A percentile compares a stretch with the other conserved stretches of the same genome.
Conservation (phyloP, 2,329 filamentous ascomycete genomes). For the Leptographium procerum region DNA sequence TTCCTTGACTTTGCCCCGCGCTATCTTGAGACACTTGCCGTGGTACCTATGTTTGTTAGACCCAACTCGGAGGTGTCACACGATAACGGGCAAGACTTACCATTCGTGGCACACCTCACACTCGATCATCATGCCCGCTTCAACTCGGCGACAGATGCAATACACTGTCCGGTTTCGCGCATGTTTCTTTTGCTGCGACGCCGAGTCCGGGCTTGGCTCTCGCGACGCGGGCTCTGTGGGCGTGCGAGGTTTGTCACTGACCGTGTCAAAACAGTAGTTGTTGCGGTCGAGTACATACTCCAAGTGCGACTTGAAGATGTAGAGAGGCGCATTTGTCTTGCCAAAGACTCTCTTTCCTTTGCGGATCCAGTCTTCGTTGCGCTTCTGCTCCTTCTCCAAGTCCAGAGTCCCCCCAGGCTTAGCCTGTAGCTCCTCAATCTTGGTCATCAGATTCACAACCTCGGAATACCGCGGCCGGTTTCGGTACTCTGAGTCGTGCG, state of each 20-base stretch:
- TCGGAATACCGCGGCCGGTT: constrained; percentile 80
- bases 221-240: constrained; percentile 88
- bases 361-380: constrained; percentile 98
- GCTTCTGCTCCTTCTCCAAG: constrained; percentile 84
- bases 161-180: constrained; percentile 69
- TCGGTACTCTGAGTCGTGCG: constrained; percentile 60
- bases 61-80: neutral
- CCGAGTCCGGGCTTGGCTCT: constrained; percentile 52
- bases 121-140: constrained; percentile 99
- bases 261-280: constrained; percentile 78
- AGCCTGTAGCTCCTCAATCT: constrained; percentile 78
- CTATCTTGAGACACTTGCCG: constrained; percentile 95
- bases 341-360: constrained; percentile 96
- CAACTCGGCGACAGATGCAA: constrained; percentile 86
- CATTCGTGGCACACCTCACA: constrained; percentile 97
- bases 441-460: constrained; percentile 81
- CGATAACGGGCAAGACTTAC: constrained; percentile 43
- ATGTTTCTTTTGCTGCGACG: constrained; percentile 46
- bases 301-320: constrained; percentile 92
- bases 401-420: constrained; percentile 87
- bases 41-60: constrained; percentile 58
- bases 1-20: constrained; percentile 93
- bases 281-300: constrained; percentile 87
- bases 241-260: constrained; percentile 70
- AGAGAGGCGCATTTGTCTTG: constrained; percentile 91